Evolutionary conservation across 257 asterid species (phyloP).

Genomic region (Thymus mandschuricus): DNA sequence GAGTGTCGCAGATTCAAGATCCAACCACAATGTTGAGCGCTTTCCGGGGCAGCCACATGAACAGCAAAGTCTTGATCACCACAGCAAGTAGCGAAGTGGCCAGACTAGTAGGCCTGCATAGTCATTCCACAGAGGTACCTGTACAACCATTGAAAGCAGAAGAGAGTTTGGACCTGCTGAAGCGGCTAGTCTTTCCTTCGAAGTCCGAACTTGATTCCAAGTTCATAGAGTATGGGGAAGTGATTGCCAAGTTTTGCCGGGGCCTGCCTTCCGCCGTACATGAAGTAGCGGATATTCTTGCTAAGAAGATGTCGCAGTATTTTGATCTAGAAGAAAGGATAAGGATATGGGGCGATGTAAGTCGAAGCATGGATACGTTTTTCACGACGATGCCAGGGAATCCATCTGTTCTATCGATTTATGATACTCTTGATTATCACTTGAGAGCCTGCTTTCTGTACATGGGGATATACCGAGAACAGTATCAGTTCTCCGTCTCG

Average conservation of each 20-base stretch:
- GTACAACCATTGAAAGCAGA: slow-evolving; percentile 29
- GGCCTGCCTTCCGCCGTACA: no score
- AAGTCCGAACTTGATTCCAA: no score
- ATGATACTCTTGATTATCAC: slow-evolving; percentile 44
- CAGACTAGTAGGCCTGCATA: slow-evolving; percentile 14
- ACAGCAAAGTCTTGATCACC: slow-evolving; percentile 48
- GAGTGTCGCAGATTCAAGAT: no score
- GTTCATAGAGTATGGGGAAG: no score
- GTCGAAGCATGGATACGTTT: slow-evolving; percentile 25
- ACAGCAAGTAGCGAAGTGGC: slow-evolving; percentile 37
- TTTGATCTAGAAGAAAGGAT: slow-evolving; percentile 15
- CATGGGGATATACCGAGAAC: slow-evolving; percentile 29
- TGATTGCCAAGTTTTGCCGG: no score
- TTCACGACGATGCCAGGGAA: slow-evolving; percentile 11
- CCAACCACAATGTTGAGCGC: not conserved
- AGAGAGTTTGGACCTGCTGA: slow-evolving; percentile 46
- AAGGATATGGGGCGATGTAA: slow-evolving; percentile 40
- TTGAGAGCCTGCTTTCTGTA: slow-evolving; percentile 51
- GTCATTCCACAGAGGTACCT: slow-evolving; percentile 21
- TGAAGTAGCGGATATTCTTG: slow-evolving; percentile 43
- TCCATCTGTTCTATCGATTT: slow-evolving; percentile 40
- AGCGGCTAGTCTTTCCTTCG: slow-evolving; percentile 24
- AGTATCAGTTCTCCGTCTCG: slow-evolving; percentile 36
- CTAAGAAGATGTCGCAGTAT: slow-evolving; percentile 10
- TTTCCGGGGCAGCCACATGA: not conserved